phyloP scores from a whole-genome alignment of 1,284 basidiomycete species.

The Psilocybe mexicana region DNA sequence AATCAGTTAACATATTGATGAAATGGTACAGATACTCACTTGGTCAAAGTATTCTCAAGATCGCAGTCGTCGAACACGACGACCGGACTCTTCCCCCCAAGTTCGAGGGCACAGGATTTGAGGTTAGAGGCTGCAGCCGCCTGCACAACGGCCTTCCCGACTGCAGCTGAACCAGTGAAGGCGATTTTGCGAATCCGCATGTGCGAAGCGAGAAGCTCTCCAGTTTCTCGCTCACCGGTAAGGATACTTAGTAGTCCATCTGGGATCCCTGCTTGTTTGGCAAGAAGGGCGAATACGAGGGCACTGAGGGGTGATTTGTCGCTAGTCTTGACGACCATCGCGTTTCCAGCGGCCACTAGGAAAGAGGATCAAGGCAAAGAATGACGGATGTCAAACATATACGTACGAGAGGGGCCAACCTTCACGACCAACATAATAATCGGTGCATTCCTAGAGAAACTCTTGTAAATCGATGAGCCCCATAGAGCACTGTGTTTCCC shows the following conservation, averaged over 20 bases:
- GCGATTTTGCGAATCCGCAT: conserved; percentile 60
- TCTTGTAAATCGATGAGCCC: not conserved
- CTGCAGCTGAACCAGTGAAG: conserved; percentile 69
- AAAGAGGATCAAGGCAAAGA: not conserved
- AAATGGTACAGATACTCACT: conserved; percentile 46
- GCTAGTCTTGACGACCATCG: conserved; percentile 50
- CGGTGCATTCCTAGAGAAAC: not conserved
- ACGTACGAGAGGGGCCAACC: conserved; percentile 24
- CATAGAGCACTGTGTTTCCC: not conserved
- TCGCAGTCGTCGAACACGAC: conserved; percentile 75
- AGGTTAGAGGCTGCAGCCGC: conserved; percentile 77
- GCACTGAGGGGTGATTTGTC: conserved; percentile 86
- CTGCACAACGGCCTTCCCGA: conserved; percentile 78
- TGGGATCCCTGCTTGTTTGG: conserved; percentile 59
- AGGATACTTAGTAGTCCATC: conserved; percentile 74
- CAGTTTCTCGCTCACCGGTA: conserved; percentile 65
- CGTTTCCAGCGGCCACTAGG: not conserved
- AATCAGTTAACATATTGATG: too few species aligned
- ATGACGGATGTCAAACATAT: not conserved
- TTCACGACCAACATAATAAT: not conserved
- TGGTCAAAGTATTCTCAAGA: conserved; percentile 75
- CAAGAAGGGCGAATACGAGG: conserved; percentile 49
- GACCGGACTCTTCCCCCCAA: conserved; percentile 84
- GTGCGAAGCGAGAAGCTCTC: conserved; percentile 63
- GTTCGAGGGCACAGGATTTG: conserved; percentile 83